phyloP scores from a whole-genome alignment of 495 filamentous ascomycete genomes.

The Durotheca rogersii region DNA sequence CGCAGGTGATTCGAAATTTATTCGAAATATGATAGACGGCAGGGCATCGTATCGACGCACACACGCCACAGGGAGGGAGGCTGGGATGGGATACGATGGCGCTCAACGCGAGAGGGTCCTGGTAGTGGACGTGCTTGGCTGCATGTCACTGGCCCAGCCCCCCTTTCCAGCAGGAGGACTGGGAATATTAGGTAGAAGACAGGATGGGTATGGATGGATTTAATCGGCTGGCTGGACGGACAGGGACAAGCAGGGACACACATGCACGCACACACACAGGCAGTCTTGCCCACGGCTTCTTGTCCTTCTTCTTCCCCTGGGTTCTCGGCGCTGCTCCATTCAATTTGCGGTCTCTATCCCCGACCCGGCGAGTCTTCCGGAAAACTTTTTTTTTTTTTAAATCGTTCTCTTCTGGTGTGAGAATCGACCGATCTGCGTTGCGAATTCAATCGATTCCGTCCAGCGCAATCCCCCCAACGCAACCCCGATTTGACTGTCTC shows the following conservation, averaged over 20 bases:
- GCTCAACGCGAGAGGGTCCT: too few relatives aligned
- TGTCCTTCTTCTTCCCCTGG: too few relatives aligned
- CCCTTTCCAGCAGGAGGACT: conserved; percentile 12
- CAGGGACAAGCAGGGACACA: too few relatives aligned
- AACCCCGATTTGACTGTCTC: too few relatives aligned
- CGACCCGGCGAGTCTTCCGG: too few relatives aligned
- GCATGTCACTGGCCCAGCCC: conserved; percentile 22
- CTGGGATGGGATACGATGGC: not conserved
- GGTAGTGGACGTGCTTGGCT: not conserved
- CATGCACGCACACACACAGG: too few relatives aligned
- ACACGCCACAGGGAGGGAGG: not conserved
- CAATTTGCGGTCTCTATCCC: too few relatives aligned
- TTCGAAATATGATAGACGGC: conserved; percentile 20
- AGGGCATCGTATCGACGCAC: not conserved
- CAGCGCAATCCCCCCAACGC: too few relatives aligned
- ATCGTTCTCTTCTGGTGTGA: not conserved
- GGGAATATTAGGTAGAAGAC: conserved; percentile 1
- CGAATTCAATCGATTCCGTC: conserved; percentile 8
- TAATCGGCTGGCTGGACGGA: conserved; percentile 24
- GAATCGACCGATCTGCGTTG: conserved; percentile 25
- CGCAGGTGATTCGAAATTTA: conserved; percentile 21
- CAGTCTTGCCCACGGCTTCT: too few relatives aligned
- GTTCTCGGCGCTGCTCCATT: too few relatives aligned
- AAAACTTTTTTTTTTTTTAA: not conserved
- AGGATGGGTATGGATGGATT: conserved; percentile 1